These are phyloP conservation scores for Metarhizium anisopliae DNA, from an alignment of 2,329 filamentous ascomycete genomes.

Conservation along the genomic window DNA sequence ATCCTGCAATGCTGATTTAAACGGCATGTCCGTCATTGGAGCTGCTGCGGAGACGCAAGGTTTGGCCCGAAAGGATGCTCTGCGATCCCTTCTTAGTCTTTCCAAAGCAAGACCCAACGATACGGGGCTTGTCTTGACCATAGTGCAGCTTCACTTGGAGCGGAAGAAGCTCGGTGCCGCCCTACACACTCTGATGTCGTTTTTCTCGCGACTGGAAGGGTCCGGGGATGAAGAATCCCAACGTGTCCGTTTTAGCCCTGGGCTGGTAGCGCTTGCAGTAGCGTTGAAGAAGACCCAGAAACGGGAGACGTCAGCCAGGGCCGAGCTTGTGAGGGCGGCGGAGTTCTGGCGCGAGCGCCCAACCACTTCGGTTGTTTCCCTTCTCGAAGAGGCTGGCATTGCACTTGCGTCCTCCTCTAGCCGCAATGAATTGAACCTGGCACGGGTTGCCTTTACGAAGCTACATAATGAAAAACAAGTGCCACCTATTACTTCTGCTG, in stretches of 20 bases:
- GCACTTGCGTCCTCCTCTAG: conserved; percentile 71
- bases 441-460: conserved; percentile 69
- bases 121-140: conserved; percentile 69
- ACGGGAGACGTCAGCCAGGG: conserved; percentile 61
- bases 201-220: conserved; percentile 63
- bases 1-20: conserved; percentile 22
- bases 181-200: conserved; percentile 64
- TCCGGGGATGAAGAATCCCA: conserved; percentile 46
- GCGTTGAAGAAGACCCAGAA: conserved; percentile 71
- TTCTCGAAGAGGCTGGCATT: conserved; percentile 74
- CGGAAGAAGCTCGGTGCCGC: conserved; percentile 65
- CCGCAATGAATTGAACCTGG: conserved; percentile 56
- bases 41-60: conserved; percentile 66
- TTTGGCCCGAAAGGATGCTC: conserved; percentile 52
- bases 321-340: conserved; percentile 70
- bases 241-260: conserved; percentile 73
- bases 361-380: conserved; percentile 39
- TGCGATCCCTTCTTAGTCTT: conserved; percentile 61
- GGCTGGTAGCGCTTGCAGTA: conserved; percentile 71
- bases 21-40: conserved; percentile 41
- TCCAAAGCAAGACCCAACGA: conserved; percentile 70
- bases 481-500: conserved; percentile 66
- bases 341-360: conserved; percentile 65
- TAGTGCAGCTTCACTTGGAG: conserved; percentile 72
- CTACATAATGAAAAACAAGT: conserved; percentile 57